Percentiles rank a stretch among this genome's conserved stretches.
Conservation (phyloP, 2,329 filamentous ascomycete genomes). For the Claviceps quebecensis region DNA sequence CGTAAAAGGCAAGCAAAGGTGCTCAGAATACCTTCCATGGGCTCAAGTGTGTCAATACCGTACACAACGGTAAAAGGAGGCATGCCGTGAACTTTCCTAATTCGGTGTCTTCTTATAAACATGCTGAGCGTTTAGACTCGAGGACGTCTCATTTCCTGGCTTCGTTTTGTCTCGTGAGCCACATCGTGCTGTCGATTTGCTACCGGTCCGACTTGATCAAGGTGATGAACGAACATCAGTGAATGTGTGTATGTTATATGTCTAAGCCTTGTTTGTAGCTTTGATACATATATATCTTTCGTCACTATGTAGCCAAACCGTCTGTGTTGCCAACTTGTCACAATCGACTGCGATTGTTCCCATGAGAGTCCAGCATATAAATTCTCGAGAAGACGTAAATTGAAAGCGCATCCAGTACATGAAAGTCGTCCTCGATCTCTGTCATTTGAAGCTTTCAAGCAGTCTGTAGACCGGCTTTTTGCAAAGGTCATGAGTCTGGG, state of each 20-base stretch:
- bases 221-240: too few relatives aligned
- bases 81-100: slow-evolving; percentile 65
- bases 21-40: slow-evolving; percentile 61
- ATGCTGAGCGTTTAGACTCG: slow-evolving; percentile 55
- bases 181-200: slow-evolving; percentile 33
- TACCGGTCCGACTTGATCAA: too few relatives aligned
- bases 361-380: too few relatives aligned
- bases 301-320: too few relatives aligned
- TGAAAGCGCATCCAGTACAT: slow-evolving; percentile 36
- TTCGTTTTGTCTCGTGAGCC: slow-evolving; percentile 25
- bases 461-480: slow-evolving; percentile 45
- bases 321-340: too few relatives aligned
- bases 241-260: too few relatives aligned
- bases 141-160: slow-evolving; percentile 48
- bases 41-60: slow-evolving; percentile 69
- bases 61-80: slow-evolving; percentile 62
- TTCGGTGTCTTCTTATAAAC: slow-evolving; percentile 43
- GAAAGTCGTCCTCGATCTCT: slow-evolving; percentile 56
- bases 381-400: too few relatives aligned
- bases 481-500: neutral
- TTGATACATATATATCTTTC: too few relatives aligned
- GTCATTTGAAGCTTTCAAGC: slow-evolving; percentile 52
- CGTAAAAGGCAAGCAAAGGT: slow-evolving; percentile 59
- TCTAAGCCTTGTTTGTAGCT: too few relatives aligned
- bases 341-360: too few relatives aligned